These are phyloP conservation scores for Carallia brachiata DNA, from an alignment of 345 rosid genomes.

Conservation along the genomic window DNA sequence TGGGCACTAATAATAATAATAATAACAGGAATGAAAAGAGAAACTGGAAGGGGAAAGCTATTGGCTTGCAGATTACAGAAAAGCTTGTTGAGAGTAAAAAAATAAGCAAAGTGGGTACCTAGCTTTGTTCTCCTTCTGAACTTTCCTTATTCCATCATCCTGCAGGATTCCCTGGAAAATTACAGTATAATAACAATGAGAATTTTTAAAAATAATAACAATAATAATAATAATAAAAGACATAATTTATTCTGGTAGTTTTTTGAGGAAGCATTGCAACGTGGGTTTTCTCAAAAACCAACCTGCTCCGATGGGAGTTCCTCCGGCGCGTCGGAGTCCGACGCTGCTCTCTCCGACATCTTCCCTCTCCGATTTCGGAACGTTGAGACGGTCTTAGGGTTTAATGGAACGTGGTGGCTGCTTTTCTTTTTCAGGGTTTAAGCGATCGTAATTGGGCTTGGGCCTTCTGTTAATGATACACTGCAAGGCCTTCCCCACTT, in stretches of 20 bases:
- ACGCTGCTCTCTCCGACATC: slow-evolving; percentile 53
- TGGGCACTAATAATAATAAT: no score
- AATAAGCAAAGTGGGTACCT: slow-evolving; percentile 32
- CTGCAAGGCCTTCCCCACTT: no score
- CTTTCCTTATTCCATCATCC: slow-evolving; percentile 58
- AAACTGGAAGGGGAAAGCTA: no score
- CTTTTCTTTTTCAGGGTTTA: no score
- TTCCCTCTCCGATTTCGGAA: background rate
- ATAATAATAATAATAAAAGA: background rate
- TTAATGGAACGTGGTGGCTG: background rate
- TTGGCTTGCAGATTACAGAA: background rate
- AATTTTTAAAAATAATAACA: background rate
- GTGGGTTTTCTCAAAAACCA: background rate
- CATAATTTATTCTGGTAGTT: no score
- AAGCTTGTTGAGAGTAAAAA: background rate
- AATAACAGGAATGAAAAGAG: no score
- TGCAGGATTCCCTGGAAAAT: slow-evolving; percentile 51
- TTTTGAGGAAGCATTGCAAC: background rate
- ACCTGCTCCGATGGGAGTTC: slow-evolving; percentile 83
- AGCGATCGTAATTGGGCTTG: no score
- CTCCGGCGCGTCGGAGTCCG: slow-evolving; percentile 72
- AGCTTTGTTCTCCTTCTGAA: slow-evolving; percentile 58
- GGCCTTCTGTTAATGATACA: no score
- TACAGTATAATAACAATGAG: background rate
- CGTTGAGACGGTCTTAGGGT: slow-evolving; percentile 22